phyloP scores from a whole-genome alignment of 495 filamentous ascomycete species.

The Neurospora sp. region DNA sequence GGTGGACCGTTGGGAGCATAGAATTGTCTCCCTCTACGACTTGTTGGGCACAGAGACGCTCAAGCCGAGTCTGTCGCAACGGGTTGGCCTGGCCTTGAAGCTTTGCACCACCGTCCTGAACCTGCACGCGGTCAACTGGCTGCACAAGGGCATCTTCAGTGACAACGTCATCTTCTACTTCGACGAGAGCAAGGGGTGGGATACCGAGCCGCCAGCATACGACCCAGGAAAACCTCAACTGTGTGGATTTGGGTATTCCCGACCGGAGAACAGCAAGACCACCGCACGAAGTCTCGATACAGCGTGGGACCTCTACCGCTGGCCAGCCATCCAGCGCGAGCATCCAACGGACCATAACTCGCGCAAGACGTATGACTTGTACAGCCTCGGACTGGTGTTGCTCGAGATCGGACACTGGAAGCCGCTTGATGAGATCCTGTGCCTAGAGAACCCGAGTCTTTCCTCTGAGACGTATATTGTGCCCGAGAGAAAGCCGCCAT shows the following conservation, averaged over 20 bases:
- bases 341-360: constrained; percentile 18
- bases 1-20: not conserved
- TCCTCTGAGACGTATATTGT: too few species aligned
- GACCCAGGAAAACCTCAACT: constrained; percentile 5
- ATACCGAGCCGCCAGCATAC: not conserved
- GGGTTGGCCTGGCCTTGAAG: constrained; percentile 13
- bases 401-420: constrained; percentile 44
- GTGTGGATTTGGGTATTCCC: constrained; percentile 20
- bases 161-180: constrained; percentile 42
- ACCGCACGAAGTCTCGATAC: constrained; percentile 18
- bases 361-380: constrained; percentile 42
- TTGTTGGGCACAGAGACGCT: constrained; percentile 1
- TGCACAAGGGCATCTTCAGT: constrained; percentile 47
- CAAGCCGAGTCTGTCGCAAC: constrained; percentile 12
- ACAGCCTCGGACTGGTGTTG: constrained; percentile 38
- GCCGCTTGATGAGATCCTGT: constrained; percentile 30
- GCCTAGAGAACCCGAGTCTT: not conserved
- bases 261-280: constrained; percentile 16
- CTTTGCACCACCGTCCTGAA: constrained; percentile 18
- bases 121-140: constrained; percentile 46
- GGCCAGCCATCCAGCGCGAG: constrained; percentile 19
- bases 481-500: not conserved
- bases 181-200: not conserved
- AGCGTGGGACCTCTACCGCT: constrained; percentile 23
- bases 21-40: constrained; percentile 9